A percentile compares a stretch with the other conserved stretches of the same genome.
These are phyloP conservation scores for Tylopilus sp. DNA, from an alignment of 768 basidiomycete species.

Conservation along the genomic window DNA sequence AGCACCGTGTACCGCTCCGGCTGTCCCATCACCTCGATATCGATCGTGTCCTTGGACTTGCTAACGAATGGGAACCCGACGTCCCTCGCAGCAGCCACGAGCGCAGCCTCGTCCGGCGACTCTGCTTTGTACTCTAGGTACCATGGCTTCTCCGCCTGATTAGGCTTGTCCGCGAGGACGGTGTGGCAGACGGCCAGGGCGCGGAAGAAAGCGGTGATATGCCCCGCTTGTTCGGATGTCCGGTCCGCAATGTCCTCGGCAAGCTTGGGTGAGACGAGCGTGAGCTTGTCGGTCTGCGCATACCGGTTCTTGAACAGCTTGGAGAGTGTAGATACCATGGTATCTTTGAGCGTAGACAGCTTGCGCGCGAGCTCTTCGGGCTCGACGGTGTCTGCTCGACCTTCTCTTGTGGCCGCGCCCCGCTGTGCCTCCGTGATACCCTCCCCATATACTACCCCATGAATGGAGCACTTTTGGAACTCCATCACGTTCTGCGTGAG, in stretches of 20 bases:
- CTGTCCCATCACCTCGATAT: constrained; percentile 91
- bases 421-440: constrained; percentile 94
- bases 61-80: constrained; percentile 88
- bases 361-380: constrained; percentile 69
- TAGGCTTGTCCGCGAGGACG: constrained; percentile 78
- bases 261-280: constrained; percentile 82
- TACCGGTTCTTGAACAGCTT: constrained; percentile 86
- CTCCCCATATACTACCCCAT: constrained; percentile 85
- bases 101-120: constrained; percentile 91
- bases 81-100: constrained; percentile 90
- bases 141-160: constrained; percentile 57
- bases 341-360: constrained; percentile 60
- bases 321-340: constrained; percentile 77
- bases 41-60: constrained; percentile 68
- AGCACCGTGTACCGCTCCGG: constrained; percentile 76
- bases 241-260: constrained; percentile 73
- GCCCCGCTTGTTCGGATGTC: constrained; percentile 53
- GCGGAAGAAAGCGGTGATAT: constrained; percentile 86
- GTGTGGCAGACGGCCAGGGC: constrained; percentile 93
- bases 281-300: constrained; percentile 74
- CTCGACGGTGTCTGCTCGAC: constrained; percentile 59
- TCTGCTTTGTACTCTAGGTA: constrained; percentile 90
- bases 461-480: constrained; percentile 92
- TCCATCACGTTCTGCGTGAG: constrained; percentile 99
- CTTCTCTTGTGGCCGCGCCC: constrained; percentile 84